phyloP scores from a whole-genome alignment of 2,329 filamentous ascomycete species.

The Simplicillium aogashimaense region DNA sequence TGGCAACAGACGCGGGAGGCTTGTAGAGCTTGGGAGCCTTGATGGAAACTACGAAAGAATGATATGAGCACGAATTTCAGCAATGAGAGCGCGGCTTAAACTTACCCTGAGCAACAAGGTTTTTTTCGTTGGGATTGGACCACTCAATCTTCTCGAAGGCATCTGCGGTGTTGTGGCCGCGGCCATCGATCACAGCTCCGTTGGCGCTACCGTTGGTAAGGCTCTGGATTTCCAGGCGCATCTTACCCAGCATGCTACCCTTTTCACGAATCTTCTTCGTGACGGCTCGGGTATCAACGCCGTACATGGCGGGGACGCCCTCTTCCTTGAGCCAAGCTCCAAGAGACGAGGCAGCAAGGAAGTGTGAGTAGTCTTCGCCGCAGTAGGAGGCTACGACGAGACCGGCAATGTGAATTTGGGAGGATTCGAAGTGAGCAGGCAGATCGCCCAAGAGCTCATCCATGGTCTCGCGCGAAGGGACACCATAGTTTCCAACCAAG shows the following conservation, averaged over 20 bases:
- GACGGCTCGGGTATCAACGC: conserved; percentile 84
- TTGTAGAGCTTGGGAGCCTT: conserved; percentile 78
- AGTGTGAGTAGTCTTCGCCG: conserved; percentile 92
- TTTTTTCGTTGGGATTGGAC: conserved; percentile 85
- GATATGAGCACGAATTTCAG: conserved; percentile 26
- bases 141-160: conserved; percentile 76
- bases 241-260: conserved; percentile 90
- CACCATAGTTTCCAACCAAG: conserved; percentile 93
- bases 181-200: conserved; percentile 19
- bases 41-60: conserved; percentile 62
- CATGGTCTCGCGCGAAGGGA: conserved; percentile 75
- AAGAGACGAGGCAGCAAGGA: conserved; percentile 80
- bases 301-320: conserved; percentile 86
- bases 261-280: conserved; percentile 91
- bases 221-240: conserved; percentile 58
- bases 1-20: conserved; percentile 56
- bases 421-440: conserved; percentile 87
- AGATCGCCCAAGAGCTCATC: conserved; percentile 79
- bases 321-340: conserved; percentile 96
- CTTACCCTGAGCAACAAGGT: conserved; percentile 91
- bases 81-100: conserved; percentile 13
- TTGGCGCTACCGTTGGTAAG: conserved; percentile 35
- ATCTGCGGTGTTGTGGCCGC: conserved; percentile 17
- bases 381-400: conserved; percentile 86
- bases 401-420: conserved; percentile 86